phyloP scores from a whole-genome alignment of 2,329 filamentous ascomycete species.

The Epichloe gansuensis region DNA sequence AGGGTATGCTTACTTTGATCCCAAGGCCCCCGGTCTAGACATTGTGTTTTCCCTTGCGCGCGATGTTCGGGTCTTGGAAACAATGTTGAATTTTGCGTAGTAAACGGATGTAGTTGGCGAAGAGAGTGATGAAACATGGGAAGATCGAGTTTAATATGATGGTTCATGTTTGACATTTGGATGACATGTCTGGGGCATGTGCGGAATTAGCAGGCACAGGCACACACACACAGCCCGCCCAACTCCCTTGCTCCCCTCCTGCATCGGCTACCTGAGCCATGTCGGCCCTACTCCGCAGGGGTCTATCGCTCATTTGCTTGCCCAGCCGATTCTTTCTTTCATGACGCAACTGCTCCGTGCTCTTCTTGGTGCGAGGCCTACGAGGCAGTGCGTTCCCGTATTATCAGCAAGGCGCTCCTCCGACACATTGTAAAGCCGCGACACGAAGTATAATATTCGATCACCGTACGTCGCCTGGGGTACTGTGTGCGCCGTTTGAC shows the following conservation, averaged over 20 bases:
- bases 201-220: slow-evolving; percentile 2
- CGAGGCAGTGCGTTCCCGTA: not conserved
- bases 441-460: not conserved
- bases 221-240: not conserved
- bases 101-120: not conserved
- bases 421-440: not conserved
- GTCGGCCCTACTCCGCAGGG: slow-evolving; percentile 3
- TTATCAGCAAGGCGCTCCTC: not conserved
- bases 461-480: not conserved
- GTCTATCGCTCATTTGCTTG: not conserved
- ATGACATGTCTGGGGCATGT: slow-evolving; percentile 1
- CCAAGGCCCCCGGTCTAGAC: slow-evolving; percentile 8
- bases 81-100: not conserved
- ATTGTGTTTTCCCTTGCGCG: not conserved
- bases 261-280: not conserved
- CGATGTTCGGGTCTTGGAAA: not conserved
- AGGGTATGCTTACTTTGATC: slow-evolving; percentile 7
- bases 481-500: not conserved
- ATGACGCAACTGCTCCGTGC: slow-evolving; percentile 4
- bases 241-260: not conserved
- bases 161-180: slow-evolving; percentile 1
- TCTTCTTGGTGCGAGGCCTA: slow-evolving; percentile 1
- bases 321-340: slow-evolving; percentile 2
- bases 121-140: not conserved
- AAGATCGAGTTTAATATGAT: not conserved